Conservation (phyloP, 2,329 filamentous ascomycete species). For the Onygenales sp. region DNA sequence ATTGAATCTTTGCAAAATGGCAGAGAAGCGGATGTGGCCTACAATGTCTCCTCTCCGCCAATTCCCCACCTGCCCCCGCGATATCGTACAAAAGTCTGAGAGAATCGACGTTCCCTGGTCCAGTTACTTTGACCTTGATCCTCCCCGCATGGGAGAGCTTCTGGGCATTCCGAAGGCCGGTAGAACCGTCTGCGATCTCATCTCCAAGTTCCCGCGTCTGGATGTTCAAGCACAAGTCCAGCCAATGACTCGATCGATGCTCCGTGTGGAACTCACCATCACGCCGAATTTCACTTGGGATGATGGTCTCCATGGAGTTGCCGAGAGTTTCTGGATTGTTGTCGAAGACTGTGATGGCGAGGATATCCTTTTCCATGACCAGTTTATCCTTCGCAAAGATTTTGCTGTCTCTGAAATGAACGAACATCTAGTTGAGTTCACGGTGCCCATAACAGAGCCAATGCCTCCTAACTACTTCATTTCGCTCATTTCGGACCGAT, state of each 20-base stretch:
- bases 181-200: slow-evolving; percentile 70
- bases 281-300: slow-evolving; percentile 97
- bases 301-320: slow-evolving; percentile 71
- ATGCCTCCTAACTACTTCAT: slow-evolving; percentile 99
- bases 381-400: slow-evolving; percentile 82
- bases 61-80: slow-evolving; percentile 70
- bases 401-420: slow-evolving; percentile 79
- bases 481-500: slow-evolving; percentile 84
- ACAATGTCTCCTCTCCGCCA: slow-evolving; percentile 95
- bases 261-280: slow-evolving; percentile 81
- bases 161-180: slow-evolving; percentile 85
- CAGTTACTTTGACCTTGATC: slow-evolving; percentile 92
- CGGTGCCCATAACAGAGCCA: slow-evolving; percentile 89
- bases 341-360: slow-evolving; percentile 97
- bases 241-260: slow-evolving; percentile 86
- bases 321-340: slow-evolving; percentile 93
- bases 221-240: slow-evolving; percentile 91
- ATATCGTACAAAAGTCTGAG: slow-evolving; percentile 87
- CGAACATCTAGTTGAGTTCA: slow-evolving; percentile 92
- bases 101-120: slow-evolving; percentile 89
- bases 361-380: slow-evolving; percentile 88
- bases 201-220: slow-evolving; percentile 85
- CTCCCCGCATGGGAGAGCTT: slow-evolving; percentile 90
- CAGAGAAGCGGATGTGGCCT: slow-evolving; percentile 98
- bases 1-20: slow-evolving; percentile 95